Evolutionary conservation across 139 green algal species (phyloP).

Genomic region (Choricystis sp.): DNA sequence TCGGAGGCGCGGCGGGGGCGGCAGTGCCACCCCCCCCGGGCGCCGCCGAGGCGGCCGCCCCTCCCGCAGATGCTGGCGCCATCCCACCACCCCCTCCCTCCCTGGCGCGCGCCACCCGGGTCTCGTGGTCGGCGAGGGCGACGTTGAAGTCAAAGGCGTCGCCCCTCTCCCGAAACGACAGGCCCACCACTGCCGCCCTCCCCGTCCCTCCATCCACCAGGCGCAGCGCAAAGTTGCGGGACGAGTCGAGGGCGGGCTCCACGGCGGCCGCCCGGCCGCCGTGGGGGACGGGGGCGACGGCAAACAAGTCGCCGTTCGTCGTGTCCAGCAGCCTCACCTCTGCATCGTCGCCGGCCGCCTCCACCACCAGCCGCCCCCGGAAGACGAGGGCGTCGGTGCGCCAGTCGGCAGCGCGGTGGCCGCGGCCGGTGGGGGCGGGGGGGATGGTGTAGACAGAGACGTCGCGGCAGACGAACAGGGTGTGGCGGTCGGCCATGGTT

Average conservation of each 20-base stretch:
- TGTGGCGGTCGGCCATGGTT: constrained; percentile 9
- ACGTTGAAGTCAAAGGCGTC: constrained; percentile 79
- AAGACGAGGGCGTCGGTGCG: constrained; percentile 40
- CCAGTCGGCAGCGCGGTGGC: constrained; percentile 37
- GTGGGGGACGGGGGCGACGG: constrained; percentile 34
- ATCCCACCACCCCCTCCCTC: constrained; percentile 15
- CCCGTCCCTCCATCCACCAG: constrained; percentile 42
- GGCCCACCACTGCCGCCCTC: constrained; percentile 59
- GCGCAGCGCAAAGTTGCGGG: constrained; percentile 58
- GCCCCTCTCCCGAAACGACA: constrained; percentile 50
- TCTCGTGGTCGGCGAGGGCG: constrained; percentile 40
- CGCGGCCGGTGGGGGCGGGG: constrained; percentile 12
- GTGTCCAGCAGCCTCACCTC: constrained; percentile 45
- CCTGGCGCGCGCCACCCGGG: constrained; percentile 18
- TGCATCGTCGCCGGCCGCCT: neutral
- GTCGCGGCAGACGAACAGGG: constrained; percentile 19
- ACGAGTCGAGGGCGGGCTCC: constrained; percentile 42
- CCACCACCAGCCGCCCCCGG: constrained; percentile 17
- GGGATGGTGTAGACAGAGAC: constrained; percentile 36
- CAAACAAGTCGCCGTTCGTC: constrained; percentile 52
- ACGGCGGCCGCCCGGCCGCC: constrained; percentile 33
- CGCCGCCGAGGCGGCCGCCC: constrained; percentile 1
- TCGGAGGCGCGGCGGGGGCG: constrained; percentile 36
- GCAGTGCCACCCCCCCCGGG: constrained; percentile 15
- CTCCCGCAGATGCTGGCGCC: constrained; percentile 1